These are phyloP conservation scores for Malus hybrid DNA, from an alignment of 331 rosid genomes.

Conservation along the genomic window DNA sequence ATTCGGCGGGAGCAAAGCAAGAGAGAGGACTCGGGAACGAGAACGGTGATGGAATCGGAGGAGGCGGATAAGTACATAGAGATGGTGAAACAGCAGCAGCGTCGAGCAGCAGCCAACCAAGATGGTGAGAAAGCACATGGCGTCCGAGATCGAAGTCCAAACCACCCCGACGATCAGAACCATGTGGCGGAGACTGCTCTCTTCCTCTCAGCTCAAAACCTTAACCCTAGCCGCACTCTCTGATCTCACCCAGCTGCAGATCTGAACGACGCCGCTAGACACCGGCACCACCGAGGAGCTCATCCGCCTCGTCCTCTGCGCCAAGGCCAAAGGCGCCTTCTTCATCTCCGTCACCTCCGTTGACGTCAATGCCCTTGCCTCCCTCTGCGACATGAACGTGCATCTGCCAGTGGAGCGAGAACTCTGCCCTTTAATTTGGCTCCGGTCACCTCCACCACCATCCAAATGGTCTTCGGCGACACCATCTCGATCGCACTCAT, in stretches of 20 bases:
- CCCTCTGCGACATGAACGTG: slow-evolving; percentile 68
- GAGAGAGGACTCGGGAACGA: slow-evolving; percentile 26
- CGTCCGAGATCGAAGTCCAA: slow-evolving; percentile 83
- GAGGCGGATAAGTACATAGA: slow-evolving; percentile 71
- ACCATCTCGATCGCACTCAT: slow-evolving; percentile 90
- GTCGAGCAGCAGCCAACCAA: too few relatives aligned
- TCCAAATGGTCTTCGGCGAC: slow-evolving; percentile 97
- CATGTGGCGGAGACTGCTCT: too few relatives aligned
- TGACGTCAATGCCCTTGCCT: slow-evolving; percentile 40
- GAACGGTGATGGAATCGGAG: slow-evolving; percentile 46
- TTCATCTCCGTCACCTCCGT: slow-evolving; percentile 70
- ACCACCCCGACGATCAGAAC: neutral
- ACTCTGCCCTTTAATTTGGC: slow-evolving; percentile 88
- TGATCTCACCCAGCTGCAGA: slow-evolving; percentile 43
- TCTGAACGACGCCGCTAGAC: too few relatives aligned
- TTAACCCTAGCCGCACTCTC: too few relatives aligned
- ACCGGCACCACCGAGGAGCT: slow-evolving; percentile 94
- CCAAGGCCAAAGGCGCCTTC: slow-evolving; percentile 59
- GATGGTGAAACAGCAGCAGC: slow-evolving; percentile 84
- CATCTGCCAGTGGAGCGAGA: slow-evolving; percentile 87
- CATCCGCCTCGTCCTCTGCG: slow-evolving; percentile 78
- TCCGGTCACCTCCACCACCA: slow-evolving; percentile 91
- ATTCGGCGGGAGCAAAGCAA: slow-evolving; percentile 55
- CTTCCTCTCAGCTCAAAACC: too few relatives aligned
- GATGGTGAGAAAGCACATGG: slow-evolving; percentile 76